Percentiles rank a stretch among this genome's conserved stretches.
Conservation (phyloP, 208 protist genomes). For the Trypanosoma scelopori region DNA sequence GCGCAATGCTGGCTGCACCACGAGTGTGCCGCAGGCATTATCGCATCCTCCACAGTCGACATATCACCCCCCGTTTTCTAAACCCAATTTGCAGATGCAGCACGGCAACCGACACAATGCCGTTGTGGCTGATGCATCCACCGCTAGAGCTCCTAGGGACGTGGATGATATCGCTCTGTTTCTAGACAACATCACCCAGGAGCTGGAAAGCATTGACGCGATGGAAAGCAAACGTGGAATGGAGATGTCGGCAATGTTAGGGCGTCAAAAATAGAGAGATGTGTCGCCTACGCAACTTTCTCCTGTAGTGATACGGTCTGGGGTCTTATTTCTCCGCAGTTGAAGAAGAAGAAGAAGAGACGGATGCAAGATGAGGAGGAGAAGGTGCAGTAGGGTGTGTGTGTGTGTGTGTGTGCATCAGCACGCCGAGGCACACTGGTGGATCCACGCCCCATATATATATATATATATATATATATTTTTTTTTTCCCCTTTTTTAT, state of each 20-base stretch:
- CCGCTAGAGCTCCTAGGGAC: conserved; percentile 9
- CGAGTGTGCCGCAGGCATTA: conserved; percentile 28
- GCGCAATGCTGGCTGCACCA: background rate
- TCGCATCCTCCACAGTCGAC: background rate
- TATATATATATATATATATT: too few relatives aligned
- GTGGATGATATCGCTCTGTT: conserved; percentile 48
- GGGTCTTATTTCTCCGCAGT: too few relatives aligned
- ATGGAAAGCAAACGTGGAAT: conserved; percentile 19
- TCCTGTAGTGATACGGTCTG: background rate
- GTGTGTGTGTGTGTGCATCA: too few relatives aligned
- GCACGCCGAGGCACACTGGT: too few relatives aligned
- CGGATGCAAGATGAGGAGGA: too few relatives aligned
- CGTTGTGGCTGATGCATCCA: conserved; percentile 4
- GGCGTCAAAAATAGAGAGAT: background rate
- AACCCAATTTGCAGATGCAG: background rate
- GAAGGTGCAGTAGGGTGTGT: too few relatives aligned
- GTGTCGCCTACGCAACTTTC: background rate
- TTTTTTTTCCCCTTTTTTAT: too few relatives aligned
- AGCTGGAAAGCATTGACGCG: conserved; percentile 62
- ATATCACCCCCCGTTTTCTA: background rate
- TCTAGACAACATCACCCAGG: conserved; percentile 73
- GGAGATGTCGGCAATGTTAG: conserved; percentile 13
- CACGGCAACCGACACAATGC: background rate
- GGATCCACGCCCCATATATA: too few relatives aligned
- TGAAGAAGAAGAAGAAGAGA: too few relatives aligned